These are phyloP conservation scores for Rhodotorula sp. DNA, from an alignment of 1,284 basidiomycete species.

Conservation along the genomic window DNA sequence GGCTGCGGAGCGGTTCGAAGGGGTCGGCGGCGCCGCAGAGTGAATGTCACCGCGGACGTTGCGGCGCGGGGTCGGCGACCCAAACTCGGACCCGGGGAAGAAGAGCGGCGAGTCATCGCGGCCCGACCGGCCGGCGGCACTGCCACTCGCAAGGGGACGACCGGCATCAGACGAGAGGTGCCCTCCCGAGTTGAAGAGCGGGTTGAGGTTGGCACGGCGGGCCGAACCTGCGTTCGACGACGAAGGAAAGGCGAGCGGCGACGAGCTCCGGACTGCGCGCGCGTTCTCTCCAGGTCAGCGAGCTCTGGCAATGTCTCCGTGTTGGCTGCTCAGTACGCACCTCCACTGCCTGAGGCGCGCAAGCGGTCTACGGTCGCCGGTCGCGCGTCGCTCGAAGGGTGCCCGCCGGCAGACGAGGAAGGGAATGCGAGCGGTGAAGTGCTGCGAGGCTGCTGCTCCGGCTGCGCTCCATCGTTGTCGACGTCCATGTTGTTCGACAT, in stretches of 20 bases:
- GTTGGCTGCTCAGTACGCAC: background rate
- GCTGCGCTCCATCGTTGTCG: slow-evolving; percentile 1
- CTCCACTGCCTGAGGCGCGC: slow-evolving; percentile 2
- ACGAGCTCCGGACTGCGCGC: slow-evolving; percentile 18
- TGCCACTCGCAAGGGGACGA: background rate
- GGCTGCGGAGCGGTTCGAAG: slow-evolving; percentile 24
- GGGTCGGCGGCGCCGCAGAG: slow-evolving; percentile 42
- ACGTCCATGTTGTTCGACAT: slow-evolving; percentile 7
- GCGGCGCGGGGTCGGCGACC: slow-evolving; percentile 37
- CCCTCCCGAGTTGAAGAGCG: slow-evolving; percentile 22
- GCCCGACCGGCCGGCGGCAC: background rate
- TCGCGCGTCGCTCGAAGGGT: slow-evolving; percentile 2
- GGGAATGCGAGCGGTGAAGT: slow-evolving; percentile 31
- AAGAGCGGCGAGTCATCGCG: slow-evolving; percentile 40
- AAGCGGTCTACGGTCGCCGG: slow-evolving; percentile 11
- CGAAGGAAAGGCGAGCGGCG: slow-evolving; percentile 35
- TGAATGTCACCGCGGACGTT: slow-evolving; percentile 46
- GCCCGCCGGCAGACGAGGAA: slow-evolving; percentile 15
- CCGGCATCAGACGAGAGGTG: slow-evolving; percentile 27
- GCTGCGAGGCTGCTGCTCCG: slow-evolving; percentile 17
- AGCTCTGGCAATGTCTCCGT: too few species aligned
- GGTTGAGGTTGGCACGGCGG: slow-evolving; percentile 4
- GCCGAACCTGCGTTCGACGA: slow-evolving; percentile 13
- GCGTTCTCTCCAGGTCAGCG: background rate
- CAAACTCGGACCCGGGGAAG: slow-evolving; percentile 40